These are phyloP conservation scores for Phlegmacium glaucopus DNA, from an alignment of 768 basidiomycete species.

Conservation along the genomic window DNA sequence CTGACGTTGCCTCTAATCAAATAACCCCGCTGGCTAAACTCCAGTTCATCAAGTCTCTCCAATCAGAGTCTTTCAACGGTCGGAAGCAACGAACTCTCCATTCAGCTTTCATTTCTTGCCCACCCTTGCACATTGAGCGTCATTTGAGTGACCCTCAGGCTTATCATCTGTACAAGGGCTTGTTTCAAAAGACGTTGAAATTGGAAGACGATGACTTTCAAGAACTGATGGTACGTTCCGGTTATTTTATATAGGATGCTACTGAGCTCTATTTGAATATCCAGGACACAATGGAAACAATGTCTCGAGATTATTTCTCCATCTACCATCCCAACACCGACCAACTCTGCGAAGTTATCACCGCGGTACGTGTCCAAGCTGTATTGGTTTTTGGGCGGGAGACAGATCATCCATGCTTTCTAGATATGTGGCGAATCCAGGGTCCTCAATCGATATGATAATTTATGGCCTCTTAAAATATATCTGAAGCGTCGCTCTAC, in stretches of 20 bases:
- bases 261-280: too few species aligned
- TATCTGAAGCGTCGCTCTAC: constrained; percentile 15
- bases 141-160: constrained; percentile 5
- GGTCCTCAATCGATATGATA: constrained; percentile 8
- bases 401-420: not conserved
- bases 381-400: too few species aligned
- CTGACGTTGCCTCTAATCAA: constrained; percentile 1
- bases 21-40: constrained; percentile 3
- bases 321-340: constrained; percentile 4
- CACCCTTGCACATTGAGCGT: constrained; percentile 2
- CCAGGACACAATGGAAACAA: constrained; percentile 2
- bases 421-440: not conserved
- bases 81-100: too few species aligned
- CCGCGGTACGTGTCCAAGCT: not conserved
- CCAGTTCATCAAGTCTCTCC: constrained; percentile 3
- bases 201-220: constrained; percentile 11
- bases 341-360: constrained; percentile 2
- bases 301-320: not conserved
- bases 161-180: not conserved
- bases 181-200: constrained; percentile 7
- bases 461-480: constrained; percentile 22
- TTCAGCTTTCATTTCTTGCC: not conserved
- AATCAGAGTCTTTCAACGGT: too few species aligned
- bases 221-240: constrained; percentile 6
- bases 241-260: not conserved